phyloP scores from a whole-genome alignment of 352 stramenopile genomes.

The Phytophthora pinifolia region DNA sequence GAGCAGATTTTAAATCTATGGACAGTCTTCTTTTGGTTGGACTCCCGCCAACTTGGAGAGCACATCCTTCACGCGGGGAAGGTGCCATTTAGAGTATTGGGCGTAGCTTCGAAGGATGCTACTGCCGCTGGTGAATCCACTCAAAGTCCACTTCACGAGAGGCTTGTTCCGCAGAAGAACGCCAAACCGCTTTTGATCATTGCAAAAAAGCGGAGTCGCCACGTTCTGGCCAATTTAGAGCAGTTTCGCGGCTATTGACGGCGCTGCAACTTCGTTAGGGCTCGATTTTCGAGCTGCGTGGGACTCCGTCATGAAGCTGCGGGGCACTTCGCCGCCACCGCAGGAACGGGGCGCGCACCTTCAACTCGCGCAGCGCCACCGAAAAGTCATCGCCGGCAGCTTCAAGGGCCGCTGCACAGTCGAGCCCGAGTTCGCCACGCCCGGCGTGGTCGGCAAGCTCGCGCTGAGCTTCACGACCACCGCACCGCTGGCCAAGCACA shows the following conservation, averaged over 20 bases:
- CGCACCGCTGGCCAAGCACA: constrained; percentile 38
- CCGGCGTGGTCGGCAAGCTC: constrained; percentile 51
- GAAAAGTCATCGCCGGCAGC: constrained; percentile 48
- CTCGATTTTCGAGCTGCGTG: constrained; percentile 28
- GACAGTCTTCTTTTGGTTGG: no score
- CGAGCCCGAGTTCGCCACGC: constrained; percentile 48
- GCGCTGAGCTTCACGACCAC: constrained; percentile 54
- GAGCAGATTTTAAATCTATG: no score
- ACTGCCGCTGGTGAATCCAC: no score
- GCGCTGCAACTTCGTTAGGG: neutral
- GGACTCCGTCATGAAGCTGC: constrained; percentile 27
- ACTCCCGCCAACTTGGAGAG: no score
- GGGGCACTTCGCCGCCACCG: constrained; percentile 5
- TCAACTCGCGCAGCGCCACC: constrained; percentile 72
- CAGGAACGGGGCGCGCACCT: constrained; percentile 56
- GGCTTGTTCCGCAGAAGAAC: no score
- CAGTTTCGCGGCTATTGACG: constrained; percentile 12
- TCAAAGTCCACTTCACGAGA: no score
- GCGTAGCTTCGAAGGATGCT: no score
- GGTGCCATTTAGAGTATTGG: no score
- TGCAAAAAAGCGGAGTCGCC: no score
- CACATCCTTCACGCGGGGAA: no score
- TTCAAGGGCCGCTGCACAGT: constrained; percentile 46
- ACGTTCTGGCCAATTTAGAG: no score
- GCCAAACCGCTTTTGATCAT: no score